These are phyloP conservation scores for Isoetes taiwanensis DNA, from an alignment of 75 land plant species.

Conservation along the genomic window DNA sequence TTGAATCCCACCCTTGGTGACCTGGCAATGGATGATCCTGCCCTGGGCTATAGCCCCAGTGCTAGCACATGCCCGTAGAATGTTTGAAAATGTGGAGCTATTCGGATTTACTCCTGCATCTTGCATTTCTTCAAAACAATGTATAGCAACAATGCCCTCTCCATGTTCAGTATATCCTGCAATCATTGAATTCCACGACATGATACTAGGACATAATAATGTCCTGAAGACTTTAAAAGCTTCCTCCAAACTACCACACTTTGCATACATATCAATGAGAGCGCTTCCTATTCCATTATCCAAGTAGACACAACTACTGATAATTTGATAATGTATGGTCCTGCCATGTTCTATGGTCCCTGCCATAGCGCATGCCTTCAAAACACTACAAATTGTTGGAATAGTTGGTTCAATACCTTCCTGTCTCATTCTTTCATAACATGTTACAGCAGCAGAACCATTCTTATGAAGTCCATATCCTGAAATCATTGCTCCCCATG, in stretches of 20 bases:
- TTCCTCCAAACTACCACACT: conserved; percentile 16
- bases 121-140: conserved; percentile 24
- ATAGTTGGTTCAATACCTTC: conserved; percentile 21
- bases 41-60: too few relatives aligned
- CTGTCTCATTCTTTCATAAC: conserved; percentile 8
- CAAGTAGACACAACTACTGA: conserved; percentile 25
- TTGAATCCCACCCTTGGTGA: conserved; percentile 10
- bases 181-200: conserved; percentile 32
- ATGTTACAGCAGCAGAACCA: neutral
- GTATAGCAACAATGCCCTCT: conserved; percentile 15
- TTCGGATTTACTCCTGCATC: conserved; percentile 30
- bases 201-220: conserved; percentile 9
- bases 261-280: conserved; percentile 29
- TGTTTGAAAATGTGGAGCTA: conserved; percentile 16
- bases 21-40: too few relatives aligned
- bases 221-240: conserved; percentile 20
- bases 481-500: conserved; percentile 10
- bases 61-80: too few relatives aligned
- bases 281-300: conserved; percentile 22
- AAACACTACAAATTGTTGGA: conserved; percentile 31
- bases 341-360: conserved; percentile 31
- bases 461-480: conserved; percentile 8
- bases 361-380: conserved; percentile 36
- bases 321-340: conserved; percentile 37
- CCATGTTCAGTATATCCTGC: conserved; percentile 22